Evolutionary conservation across 129 eudicot genomes (phyloP), one percentile per base, ranked within the genome.

Genomic region (Centaurea solstitialis): DNA sequence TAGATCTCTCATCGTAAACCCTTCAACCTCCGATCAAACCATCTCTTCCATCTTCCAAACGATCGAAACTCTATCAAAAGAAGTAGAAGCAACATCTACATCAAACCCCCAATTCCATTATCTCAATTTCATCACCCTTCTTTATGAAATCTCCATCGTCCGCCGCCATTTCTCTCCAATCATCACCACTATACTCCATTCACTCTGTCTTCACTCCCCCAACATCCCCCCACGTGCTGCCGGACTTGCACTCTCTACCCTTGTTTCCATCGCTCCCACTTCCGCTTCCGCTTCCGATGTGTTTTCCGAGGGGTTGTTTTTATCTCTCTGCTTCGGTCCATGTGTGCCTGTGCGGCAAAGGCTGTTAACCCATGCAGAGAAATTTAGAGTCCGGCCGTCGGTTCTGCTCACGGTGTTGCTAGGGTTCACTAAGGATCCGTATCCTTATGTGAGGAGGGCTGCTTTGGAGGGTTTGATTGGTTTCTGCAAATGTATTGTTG

Each of bases 371-470:
- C 85, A 90, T 75, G 92, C 80, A 40, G 75, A 70, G 73, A 80
- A 59, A 67, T 86, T 87, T 65, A 40, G 61, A 3, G 73, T 92
- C 78, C 82, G 93, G 37, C 93, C 98, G n/a, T 81, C 93, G 39
- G 50, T 92, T 66, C 74, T 94, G 84, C 75, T 94, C 61, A 81
- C 97, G 17, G 87, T 94, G 26, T 72, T 92, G 22, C 76, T 92
- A 37, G 98, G 97, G 79, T 89, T 94, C 73, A 86, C 90, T 21
- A 87, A 86, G 89, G 98, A 94, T 35, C 98, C 97, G 24, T 92
- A 82, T 86, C 96, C 98, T 6, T 75, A 79, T 7, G 85, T 93
- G 23, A 82, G 97, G 83, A 85, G 50, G 68, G 93, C 81, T 57
- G 94, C 97, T 0, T 78, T 92, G 88, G 96, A 90, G 70, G 97